Base-by-base conservation (phyloP, 2,329 filamentous ascomycete species). In the Clarireedia homoeocarpa region DNA sequence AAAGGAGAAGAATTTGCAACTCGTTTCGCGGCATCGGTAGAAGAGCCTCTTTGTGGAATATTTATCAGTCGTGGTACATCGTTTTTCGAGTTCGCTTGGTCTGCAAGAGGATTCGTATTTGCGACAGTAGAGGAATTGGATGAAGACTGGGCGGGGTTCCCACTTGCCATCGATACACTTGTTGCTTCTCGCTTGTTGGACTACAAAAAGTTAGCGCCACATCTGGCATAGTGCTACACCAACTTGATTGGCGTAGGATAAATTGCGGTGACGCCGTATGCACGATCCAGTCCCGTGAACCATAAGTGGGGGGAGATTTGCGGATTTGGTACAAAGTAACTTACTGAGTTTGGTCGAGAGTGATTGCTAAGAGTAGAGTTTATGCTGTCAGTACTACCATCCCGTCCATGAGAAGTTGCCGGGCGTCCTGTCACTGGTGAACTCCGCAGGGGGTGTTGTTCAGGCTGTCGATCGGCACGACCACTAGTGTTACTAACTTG, bases 1-100 rank as follows among this genome's bases (percentile, higher is more conserved):
- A 91, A 75, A 55, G 88, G 87, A 48, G 88, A 91, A 4, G 87
- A 84, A 66, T 79, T 86, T 60, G 74, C 76, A 51, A 79, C 72
- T 67, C 86, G 80, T 73, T 88, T 89, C 57, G 80, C 81, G 74
- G 67, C 68, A 69, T 69, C 68, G 65, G 82, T 75, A 56, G 82
- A 82, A 53, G 85, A 87, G 61, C 74, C 78, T 65, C 84, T 78
- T 54, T 81, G 75, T 61, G 84, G 82, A 62, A 83, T 77, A 65
- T 76, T 83, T 56, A 84, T 76, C 59, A 74, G 69, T 68, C 78
- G 79, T 44, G 75, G 69, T 65, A 80, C 73, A 65, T 85, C 82
- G 63, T 76, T 76, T 67, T 75, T 77, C 63, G 72, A 63, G 56
- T 70, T 65, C 62, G 71, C 73, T 65, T 79, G 76, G 59, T 51